These are phyloP conservation scores for Hirsutella thompsonii DNA, from an alignment of 2,329 filamentous ascomycete species.

Conservation along the genomic window DNA sequence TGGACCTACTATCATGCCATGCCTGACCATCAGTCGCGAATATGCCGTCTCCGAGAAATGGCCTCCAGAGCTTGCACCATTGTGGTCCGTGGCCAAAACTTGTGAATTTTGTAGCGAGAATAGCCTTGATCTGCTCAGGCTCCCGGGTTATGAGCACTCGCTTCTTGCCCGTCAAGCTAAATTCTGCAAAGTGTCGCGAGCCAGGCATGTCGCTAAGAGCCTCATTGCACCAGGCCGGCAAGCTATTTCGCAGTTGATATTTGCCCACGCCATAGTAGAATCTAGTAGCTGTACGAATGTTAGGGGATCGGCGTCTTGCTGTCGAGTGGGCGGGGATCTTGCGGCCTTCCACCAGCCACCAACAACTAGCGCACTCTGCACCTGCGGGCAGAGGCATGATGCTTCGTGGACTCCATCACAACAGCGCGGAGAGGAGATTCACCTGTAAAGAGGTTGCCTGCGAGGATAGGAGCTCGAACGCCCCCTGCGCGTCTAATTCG, in stretches of 20 bases:
- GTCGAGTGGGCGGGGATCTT: not conserved
- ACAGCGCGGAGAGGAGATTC: not conserved
- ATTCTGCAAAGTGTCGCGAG: constrained; percentile 8
- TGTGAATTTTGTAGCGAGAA: constrained; percentile 73
- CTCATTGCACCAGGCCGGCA: constrained; percentile 7
- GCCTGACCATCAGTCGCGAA: constrained; percentile 66
- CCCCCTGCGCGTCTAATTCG: not conserved
- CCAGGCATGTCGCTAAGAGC: constrained; percentile 4
- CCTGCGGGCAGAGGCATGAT: constrained; percentile 3
- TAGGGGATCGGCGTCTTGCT: not conserved
- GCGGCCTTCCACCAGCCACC: too few species aligned
- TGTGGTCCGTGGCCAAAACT: constrained; percentile 72
- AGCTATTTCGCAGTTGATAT: constrained; percentile 7
- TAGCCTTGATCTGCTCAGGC: constrained; percentile 81
- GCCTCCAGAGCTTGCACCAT: constrained; percentile 64
- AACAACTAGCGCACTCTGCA: too few species aligned
- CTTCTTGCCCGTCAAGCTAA: constrained; percentile 9
- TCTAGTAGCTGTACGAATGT: constrained; percentile 4
- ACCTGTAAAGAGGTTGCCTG: constrained; percentile 5
- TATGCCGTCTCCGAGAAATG: constrained; percentile 63
- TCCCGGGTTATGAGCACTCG: constrained; percentile 58
- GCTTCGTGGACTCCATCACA: constrained; percentile 1
- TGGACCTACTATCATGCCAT: constrained; percentile 67
- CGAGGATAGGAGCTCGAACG: constrained; percentile 4
- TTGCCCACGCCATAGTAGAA: constrained; percentile 9